These are phyloP conservation scores for Shiraia sp. DNA, from an alignment of 2,329 filamentous ascomycete genomes.

Conservation along the genomic window DNA sequence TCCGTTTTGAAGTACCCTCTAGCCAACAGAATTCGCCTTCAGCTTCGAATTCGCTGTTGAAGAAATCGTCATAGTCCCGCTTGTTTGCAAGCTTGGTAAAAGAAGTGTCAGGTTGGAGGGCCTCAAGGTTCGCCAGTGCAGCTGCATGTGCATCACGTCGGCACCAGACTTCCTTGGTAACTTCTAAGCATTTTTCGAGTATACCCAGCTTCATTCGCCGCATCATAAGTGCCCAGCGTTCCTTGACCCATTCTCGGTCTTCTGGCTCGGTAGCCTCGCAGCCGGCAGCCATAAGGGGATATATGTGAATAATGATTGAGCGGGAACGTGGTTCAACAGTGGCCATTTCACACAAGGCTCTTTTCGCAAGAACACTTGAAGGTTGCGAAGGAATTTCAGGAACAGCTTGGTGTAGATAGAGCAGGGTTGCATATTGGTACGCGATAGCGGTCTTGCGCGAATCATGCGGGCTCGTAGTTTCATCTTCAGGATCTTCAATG, in stretches of 20 bases:
- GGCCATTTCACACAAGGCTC: conserved; percentile 64
- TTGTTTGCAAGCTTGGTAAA: conserved; percentile 20
- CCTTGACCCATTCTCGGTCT: conserved; percentile 66
- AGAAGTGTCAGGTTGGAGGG: conserved; percentile 10
- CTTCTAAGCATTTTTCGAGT: conserved; percentile 66
- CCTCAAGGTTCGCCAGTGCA: conserved; percentile 23
- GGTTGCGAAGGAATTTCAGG: conserved; percentile 67
- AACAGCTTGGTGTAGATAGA: conserved; percentile 70
- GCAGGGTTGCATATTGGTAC: conserved; percentile 67
- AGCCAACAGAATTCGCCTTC: conserved; percentile 28
- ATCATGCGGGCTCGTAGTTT: conserved; percentile 64
- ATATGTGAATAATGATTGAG: conserved; percentile 70
- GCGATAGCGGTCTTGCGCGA: conserved; percentile 69
- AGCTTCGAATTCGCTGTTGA: conserved; percentile 18
- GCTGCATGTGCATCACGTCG: conserved; percentile 60
- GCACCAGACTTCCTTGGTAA: conserved; percentile 69
- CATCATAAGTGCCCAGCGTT: conserved; percentile 65
- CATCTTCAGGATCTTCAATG: conserved; percentile 67
- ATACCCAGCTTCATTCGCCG: conserved; percentile 68
- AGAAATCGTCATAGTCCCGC: conserved; percentile 24
- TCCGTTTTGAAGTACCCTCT: conserved; percentile 25
- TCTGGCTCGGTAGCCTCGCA: conserved; percentile 64
- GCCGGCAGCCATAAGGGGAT: conserved; percentile 68
- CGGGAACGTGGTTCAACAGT: conserved; percentile 66
- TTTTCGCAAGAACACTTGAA: conserved; percentile 62